Conservation (phyloP, 495 filamentous ascomycete species). For the Penicillium salamii region DNA sequence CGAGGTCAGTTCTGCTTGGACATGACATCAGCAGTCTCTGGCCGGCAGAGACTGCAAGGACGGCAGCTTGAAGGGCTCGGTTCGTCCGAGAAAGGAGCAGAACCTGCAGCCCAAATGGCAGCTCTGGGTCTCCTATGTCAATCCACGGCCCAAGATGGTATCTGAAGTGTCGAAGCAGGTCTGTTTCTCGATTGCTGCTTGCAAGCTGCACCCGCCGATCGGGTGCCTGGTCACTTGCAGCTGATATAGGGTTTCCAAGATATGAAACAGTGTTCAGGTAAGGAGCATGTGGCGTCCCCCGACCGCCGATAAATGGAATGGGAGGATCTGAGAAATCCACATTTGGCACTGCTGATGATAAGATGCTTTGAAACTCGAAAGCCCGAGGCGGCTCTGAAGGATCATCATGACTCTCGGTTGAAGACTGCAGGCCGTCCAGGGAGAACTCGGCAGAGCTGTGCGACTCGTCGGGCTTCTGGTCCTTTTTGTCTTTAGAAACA, state of each 20-base stretch:
- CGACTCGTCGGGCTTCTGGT: neutral
- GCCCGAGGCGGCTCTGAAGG: neutral
- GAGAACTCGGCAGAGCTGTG: neutral
- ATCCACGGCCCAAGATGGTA: constrained; percentile 28
- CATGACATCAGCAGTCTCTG: constrained; percentile 15
- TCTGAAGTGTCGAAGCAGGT: constrained; percentile 24
- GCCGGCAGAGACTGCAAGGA: constrained; percentile 19
- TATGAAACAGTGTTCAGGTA: constrained; percentile 4
- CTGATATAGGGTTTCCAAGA: neutral
- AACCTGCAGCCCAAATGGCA: constrained; percentile 18
- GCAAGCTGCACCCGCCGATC: neutral
- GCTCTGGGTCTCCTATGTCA: constrained; percentile 23
- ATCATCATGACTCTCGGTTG: neutral
- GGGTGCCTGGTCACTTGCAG: neutral
- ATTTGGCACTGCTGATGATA: neutral
- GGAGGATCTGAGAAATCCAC: constrained; percentile 3
- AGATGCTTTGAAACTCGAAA: constrained; percentile 11
- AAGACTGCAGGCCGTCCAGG: neutral
- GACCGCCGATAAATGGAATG: neutral
- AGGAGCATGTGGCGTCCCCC: neutral
- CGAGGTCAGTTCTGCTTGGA: constrained; percentile 6
- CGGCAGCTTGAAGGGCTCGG: constrained; percentile 17
- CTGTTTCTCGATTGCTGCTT: constrained; percentile 18
- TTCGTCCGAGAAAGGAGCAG: constrained; percentile 23
- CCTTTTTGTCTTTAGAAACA: constrained; percentile 1